These are phyloP conservation scores for Rhytidiadelphus loreus DNA, from an alignment of 225 moss, liverwort and hornwort species.

Conservation along the genomic window DNA sequence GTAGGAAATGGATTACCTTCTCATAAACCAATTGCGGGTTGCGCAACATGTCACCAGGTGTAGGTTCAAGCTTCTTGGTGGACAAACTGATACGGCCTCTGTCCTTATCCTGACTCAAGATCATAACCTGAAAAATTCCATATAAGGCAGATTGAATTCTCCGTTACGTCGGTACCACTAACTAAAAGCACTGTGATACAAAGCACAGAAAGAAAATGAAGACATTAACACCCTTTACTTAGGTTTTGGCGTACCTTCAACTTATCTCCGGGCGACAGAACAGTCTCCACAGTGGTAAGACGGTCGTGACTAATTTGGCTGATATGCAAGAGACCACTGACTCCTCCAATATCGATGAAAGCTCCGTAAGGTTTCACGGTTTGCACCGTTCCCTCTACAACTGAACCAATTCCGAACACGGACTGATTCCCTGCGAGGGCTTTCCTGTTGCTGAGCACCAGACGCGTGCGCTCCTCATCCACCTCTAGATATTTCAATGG, in stretches of 20 bases:
- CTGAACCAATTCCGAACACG: conserved; percentile 45
- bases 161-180: neutral
- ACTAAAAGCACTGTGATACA: neutral
- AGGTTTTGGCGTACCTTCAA: conserved; percentile 41
- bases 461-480: conserved; percentile 54
- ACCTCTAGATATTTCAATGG: conserved; percentile 52
- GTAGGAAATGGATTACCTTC: conserved; percentile 24
- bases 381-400: conserved; percentile 58
- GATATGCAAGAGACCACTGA: conserved; percentile 93
- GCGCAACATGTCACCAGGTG: conserved; percentile 95
- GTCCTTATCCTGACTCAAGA: conserved; percentile 91
- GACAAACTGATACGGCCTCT: conserved; percentile 94
- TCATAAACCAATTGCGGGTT: conserved; percentile 94
- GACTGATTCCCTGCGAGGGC: conserved; percentile 41
- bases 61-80: conserved; percentile 92
- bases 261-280: conserved; percentile 83
- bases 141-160: neutral
- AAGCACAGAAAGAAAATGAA: neutral
- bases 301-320: conserved; percentile 99
- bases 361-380: conserved; percentile 59
- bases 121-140: conserved; percentile 61
- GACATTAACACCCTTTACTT: neutral
- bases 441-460: conserved; percentile 64
- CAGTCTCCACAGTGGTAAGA: conserved; percentile 87
- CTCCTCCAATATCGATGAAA: conserved; percentile 88